phyloP scores from a whole-genome alignment of 768 basidiomycete genomes.

The Hysterangium stoloniferum region DNA sequence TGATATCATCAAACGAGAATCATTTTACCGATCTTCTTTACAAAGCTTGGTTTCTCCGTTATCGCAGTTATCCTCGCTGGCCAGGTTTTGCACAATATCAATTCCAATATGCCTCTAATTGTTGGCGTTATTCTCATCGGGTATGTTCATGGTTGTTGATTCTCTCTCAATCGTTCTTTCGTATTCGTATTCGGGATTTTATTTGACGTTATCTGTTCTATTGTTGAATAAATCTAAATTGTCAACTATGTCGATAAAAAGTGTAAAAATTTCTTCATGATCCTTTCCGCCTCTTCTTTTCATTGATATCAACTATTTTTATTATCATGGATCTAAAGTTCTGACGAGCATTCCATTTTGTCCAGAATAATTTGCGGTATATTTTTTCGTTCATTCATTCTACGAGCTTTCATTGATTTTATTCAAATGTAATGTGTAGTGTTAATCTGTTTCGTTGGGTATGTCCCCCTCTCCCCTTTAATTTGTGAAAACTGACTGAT shows the following conservation, averaged over 20 bases:
- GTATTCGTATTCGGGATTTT: too few relatives aligned
- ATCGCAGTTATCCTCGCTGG: conserved; percentile 5
- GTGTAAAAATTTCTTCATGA: too few relatives aligned
- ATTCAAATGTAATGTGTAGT: background rate
- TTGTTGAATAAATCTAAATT: too few relatives aligned
- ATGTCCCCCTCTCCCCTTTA: conserved; percentile 13
- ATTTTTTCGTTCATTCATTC: background rate
- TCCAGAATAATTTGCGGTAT: background rate
- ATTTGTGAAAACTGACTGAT: conserved; percentile 9
- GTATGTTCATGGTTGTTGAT: too few relatives aligned
- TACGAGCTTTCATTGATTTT: background rate
- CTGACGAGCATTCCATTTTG: background rate
- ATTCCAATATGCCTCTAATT: conserved; percentile 2
- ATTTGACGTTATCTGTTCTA: too few relatives aligned
- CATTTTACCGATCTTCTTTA: background rate
- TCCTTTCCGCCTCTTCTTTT: too few relatives aligned
- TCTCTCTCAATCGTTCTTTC: too few relatives aligned
- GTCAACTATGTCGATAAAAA: too few relatives aligned
- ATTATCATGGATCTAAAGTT: background rate
- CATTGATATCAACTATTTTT: too few relatives aligned
- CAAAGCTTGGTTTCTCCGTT: conserved; percentile 2
- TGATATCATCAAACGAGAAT: conserved; percentile 3
- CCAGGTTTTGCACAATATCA: conserved; percentile 3
- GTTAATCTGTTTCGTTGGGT: conserved; percentile 8
- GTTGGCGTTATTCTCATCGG: conserved; percentile 5